Evolutionary conservation across 768 basidiomycete species (phyloP).

Genomic region (Gautieria morchelliformis): DNA sequence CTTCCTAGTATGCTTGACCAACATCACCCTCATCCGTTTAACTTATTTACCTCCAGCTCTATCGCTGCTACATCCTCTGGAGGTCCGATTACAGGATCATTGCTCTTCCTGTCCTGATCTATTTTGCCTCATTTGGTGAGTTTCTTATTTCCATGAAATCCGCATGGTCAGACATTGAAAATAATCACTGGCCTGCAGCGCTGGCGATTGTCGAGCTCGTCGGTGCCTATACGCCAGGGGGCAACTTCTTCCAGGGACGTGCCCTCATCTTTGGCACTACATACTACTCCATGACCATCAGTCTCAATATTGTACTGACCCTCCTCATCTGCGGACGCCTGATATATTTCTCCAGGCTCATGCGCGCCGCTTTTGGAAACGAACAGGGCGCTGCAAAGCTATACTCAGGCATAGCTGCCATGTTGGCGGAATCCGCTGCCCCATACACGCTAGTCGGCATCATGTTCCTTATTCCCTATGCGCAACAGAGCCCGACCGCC

Average conservation of each 20-base stretch:
- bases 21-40: not conserved
- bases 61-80: slow-evolving; percentile 30
- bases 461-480: not conserved
- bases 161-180: not conserved
- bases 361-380: not conserved
- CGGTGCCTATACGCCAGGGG: slow-evolving; percentile 28
- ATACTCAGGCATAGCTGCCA: not conserved
- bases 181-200: slow-evolving; percentile 16
- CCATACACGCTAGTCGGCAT: slow-evolving; percentile 17
- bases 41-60: slow-evolving; percentile 20
- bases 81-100: slow-evolving; percentile 10
- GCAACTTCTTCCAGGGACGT: slow-evolving; percentile 30
- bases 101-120: slow-evolving; percentile 16
- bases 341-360: not conserved
- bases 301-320: not conserved
- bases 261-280: slow-evolving; percentile 30
- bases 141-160: not conserved
- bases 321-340: not conserved
- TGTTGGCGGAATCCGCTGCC: slow-evolving; percentile 11
- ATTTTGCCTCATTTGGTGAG: slow-evolving; percentile 17
- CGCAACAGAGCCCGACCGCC: not conserved
- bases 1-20: slow-evolving; percentile 23
- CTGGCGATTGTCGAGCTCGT: slow-evolving; percentile 33
- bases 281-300: slow-evolving; percentile 23
- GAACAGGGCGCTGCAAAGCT: not conserved